Conservation (phyloP, 192 early-diverging fungal genomes). For the Coemansia javaensis region DNA sequence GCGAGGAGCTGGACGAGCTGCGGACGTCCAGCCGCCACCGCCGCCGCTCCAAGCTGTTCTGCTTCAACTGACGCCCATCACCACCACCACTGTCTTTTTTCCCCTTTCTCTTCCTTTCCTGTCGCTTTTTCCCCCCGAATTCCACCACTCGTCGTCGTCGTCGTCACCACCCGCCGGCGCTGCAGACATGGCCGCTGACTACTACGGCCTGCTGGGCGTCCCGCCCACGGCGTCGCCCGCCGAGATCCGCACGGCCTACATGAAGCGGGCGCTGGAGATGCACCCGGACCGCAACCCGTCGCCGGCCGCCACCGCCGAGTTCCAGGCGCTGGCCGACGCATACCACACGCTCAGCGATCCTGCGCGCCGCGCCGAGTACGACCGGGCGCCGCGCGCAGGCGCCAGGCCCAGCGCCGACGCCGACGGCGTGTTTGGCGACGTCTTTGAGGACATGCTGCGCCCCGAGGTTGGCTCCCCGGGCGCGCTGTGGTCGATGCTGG, state of each 20-base stretch:
- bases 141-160: no score
- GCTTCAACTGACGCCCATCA: conserved; percentile 12
- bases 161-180: no score
- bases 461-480: conserved; percentile 59
- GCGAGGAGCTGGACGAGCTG: conserved; percentile 38
- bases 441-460: conserved; percentile 78
- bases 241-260: conserved; percentile 77
- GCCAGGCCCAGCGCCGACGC: conserved; percentile 45
- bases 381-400: conserved; percentile 25
- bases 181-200: conserved; percentile 28
- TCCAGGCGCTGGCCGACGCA: conserved; percentile 74
- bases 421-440: conserved; percentile 63
- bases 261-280: conserved; percentile 61
- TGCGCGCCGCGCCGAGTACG: conserved; percentile 52
- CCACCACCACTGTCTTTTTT: not conserved
- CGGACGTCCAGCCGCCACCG: conserved; percentile 23
- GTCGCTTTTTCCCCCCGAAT: not conserved
- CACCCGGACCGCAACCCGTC: conserved; percentile 68
- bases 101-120: not conserved
- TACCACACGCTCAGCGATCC: conserved; percentile 68
- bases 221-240: conserved; percentile 55
- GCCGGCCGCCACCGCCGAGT: conserved; percentile 55
- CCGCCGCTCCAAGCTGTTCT: conserved; percentile 34
- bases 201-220: conserved; percentile 66
- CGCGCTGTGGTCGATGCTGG: conserved; percentile 58